Evolutionary conservation across 2,329 filamentous ascomycete species (phyloP).

Genomic region (Penicillium olsonii): DNA sequence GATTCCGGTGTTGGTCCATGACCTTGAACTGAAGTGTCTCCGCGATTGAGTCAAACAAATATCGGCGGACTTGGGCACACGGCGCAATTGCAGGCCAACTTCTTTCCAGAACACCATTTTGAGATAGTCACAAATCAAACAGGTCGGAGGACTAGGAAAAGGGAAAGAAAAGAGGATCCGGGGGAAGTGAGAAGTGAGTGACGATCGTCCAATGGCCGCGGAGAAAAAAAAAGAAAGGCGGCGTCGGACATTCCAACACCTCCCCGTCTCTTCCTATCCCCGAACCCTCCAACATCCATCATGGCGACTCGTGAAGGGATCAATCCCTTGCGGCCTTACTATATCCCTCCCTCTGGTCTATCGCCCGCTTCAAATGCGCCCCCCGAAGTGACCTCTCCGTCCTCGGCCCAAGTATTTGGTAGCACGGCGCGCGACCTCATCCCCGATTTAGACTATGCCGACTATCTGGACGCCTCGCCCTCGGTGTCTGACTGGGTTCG

Average conservation of each 20-base stretch:
- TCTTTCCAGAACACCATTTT: constrained; percentile 38
- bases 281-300: constrained; percentile 38
- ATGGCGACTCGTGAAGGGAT: constrained; percentile 52
- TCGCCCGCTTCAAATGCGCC: constrained; percentile 44
- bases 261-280: constrained; percentile 16
- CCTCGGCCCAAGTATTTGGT: constrained; percentile 54
- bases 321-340: constrained; percentile 63
- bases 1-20: constrained; percentile 20
- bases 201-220: constrained; percentile 26
- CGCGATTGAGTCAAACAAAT: constrained; percentile 30
- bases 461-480: constrained; percentile 77
- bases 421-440: constrained; percentile 79
- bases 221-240: constrained; percentile 26
- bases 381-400: constrained; percentile 35
- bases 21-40: constrained; percentile 30
- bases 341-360: constrained; percentile 65
- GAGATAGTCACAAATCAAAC: constrained; percentile 10
- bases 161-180: constrained; percentile 19
- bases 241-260: constrained; percentile 16
- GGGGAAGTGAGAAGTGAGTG: constrained; percentile 21
- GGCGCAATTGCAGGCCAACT: constrained; percentile 34
- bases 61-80: constrained; percentile 61
- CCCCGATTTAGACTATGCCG: constrained; percentile 87
- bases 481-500: constrained; percentile 73
- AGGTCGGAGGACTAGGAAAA: constrained; percentile 7